Percentiles rank a stretch among this genome's conserved stretches.
phyloP scores from a whole-genome alignment of 352 stramenopile genomes.

The Phytophthora uliginosa region DNA sequence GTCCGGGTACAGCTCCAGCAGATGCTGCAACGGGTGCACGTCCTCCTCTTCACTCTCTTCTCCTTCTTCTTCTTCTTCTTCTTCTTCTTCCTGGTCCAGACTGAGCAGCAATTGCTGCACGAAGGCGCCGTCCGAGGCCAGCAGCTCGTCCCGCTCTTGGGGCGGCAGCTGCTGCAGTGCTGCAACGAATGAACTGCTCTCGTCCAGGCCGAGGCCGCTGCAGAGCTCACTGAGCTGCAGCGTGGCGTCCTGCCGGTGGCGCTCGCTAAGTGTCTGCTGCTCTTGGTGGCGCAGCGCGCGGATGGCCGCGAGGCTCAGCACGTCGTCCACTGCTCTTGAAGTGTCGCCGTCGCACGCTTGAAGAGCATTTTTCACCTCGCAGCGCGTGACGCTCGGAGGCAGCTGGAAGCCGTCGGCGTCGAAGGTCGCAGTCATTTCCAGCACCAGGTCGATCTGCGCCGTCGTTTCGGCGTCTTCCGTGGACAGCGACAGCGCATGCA shows the following conservation, averaged over 20 bases:
- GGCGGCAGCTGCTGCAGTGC: constrained; percentile 55
- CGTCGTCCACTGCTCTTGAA: constrained; percentile 64
- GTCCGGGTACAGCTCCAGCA: constrained; percentile 65
- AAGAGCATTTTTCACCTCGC: constrained; percentile 49
- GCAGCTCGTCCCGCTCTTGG: constrained; percentile 48
- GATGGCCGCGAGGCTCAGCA: constrained; percentile 69
- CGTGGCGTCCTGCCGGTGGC: constrained; percentile 24
- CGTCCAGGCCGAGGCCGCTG: constrained; percentile 55
- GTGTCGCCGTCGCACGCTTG: constrained; percentile 49
- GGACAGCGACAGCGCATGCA: constrained; percentile 6
- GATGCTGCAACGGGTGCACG: constrained; percentile 58
- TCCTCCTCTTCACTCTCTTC: constrained; percentile 42
- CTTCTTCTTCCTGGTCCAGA: constrained; percentile 51
- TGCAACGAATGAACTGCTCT: constrained; percentile 64
- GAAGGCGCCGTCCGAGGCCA: constrained; percentile 64
- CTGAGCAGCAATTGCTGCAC: constrained; percentile 73
- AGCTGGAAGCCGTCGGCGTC: constrained; percentile 55
- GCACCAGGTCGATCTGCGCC: constrained; percentile 53
- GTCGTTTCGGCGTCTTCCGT: constrained; percentile 9
- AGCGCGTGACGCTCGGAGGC: constrained; percentile 39
- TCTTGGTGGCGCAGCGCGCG: constrained; percentile 54
- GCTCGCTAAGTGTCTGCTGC: constrained; percentile 27
- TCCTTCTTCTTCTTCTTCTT: constrained; percentile 33
- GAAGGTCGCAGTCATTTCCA: constrained; percentile 57
- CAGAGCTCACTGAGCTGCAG: constrained; percentile 72